Evolutionary conservation across 805 yeast genomes (phyloP).

Genomic region (Ogataea methanolica): DNA sequence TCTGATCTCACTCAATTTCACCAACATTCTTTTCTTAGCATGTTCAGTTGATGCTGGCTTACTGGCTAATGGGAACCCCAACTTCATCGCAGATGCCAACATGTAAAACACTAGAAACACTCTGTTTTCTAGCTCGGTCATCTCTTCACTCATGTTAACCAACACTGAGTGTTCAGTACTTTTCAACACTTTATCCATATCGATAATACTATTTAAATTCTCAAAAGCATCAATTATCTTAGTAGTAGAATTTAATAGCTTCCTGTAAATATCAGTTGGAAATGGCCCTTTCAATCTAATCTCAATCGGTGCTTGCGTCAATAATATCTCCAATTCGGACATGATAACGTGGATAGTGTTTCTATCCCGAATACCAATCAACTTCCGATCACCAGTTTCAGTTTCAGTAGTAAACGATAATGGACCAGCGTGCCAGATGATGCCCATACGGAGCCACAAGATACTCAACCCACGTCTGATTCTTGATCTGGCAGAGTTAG

Average conservation of each 20-base stretch:
- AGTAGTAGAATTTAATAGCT: slow-evolving; percentile 51
- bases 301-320: slow-evolving; percentile 73
- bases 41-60: slow-evolving; percentile 75
- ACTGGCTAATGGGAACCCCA: slow-evolving; percentile 74
- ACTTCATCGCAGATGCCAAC: slow-evolving; percentile 68
- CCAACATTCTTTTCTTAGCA: slow-evolving; percentile 64
- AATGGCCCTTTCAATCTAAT: slow-evolving; percentile 70
- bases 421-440: slow-evolving; percentile 77
- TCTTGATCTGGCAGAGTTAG: slow-evolving; percentile 70
- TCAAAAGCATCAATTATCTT: slow-evolving; percentile 70
- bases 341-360: slow-evolving; percentile 47
- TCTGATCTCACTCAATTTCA: slow-evolving; percentile 59
- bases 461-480: slow-evolving; percentile 60
- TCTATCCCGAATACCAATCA: slow-evolving; percentile 41
- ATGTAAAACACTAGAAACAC: slow-evolving; percentile 74
- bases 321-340: slow-evolving; percentile 52
- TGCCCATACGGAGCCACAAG: slow-evolving; percentile 76
- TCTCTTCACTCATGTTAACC: slow-evolving; percentile 47
- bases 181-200: slow-evolving; percentile 52
- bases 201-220: slow-evolving; percentile 64
- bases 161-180: slow-evolving; percentile 54
- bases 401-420: slow-evolving; percentile 38
- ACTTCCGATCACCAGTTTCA: slow-evolving; percentile 18
- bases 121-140: slow-evolving; percentile 66
- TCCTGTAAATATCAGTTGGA: slow-evolving; percentile 48